Base-by-base conservation (phyloP, 495 filamentous ascomycete species). In the Hyphodiscus hymeniophilus region DNA sequence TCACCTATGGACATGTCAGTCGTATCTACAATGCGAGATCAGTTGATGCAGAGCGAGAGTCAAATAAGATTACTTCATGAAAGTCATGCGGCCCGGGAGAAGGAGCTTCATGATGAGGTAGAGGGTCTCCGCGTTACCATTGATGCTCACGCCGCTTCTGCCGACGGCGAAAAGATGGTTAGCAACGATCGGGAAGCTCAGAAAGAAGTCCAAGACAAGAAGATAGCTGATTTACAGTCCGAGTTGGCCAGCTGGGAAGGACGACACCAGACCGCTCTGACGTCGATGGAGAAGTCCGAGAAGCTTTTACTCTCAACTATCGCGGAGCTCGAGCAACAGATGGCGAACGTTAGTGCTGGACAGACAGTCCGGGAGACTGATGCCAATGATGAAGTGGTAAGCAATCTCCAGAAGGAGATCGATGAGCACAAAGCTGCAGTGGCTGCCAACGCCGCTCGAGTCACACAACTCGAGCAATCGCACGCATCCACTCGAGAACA, bases 1-100 rank as follows among this genome's bases (percentile, higher is more conserved):
- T 85, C 88, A 10, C 86, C 89, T 12, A 84, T 96, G 63, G 92
- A 98, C 57, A 94, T 95, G 66, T 89, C 86, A 5, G 79, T 95
- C 42, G 85, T 97, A n/a, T 79, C 85, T 13, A 80, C 80, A 12
- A 78, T 98, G 66, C 82, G 87, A 41, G 88, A 91, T 39, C 88
- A 96, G 61, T 72, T 97, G 13, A 72, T 89, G 42, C 81, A 89
- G 61, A 89, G 81, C 54, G 89, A 97, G 64, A 80, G 76, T 49
- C 78, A 89, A 56, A 85, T 94, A 55, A 77, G 74, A 42, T 68
- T 76, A 22, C 68, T 96, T 58, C 83, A 81, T n/a, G 80, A 86
- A 45, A 73, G 71, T 2, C 81, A 96, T 57, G 72, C 75, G 13
- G 59, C 66, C 10, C 76, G 89, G 24, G 89, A 97, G 68, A 74